These are phyloP conservation scores for Canavalia gladiata DNA, from an alignment of 306 rosid species.

Conservation along the genomic window DNA sequence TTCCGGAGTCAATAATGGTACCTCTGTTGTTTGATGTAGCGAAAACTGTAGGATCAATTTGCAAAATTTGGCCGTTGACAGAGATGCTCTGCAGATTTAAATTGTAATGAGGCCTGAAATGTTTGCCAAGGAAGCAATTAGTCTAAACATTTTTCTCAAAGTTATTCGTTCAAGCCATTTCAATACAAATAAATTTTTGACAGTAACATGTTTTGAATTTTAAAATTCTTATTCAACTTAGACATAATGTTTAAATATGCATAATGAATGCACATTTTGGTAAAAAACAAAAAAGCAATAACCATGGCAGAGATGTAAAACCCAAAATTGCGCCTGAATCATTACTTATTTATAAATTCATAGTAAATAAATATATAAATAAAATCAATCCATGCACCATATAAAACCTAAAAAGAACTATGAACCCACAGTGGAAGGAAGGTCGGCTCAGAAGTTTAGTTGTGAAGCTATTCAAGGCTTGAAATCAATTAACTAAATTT, in stretches of 20 bases:
- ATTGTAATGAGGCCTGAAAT: conserved; percentile 91
- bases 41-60: conserved; percentile 69
- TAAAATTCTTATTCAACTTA: neutral
- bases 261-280: neutral
- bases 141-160: conserved; percentile 9
- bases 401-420: neutral
- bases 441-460: neutral
- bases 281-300: neutral
- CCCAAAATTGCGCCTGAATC: neutral
- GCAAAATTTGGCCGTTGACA: conserved; percentile 70
- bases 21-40: conserved; percentile 77
- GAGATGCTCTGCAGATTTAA: conserved; percentile 86
- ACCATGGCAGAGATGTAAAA: neutral
- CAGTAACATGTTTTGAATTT: neutral
- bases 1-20: conserved; percentile 91
- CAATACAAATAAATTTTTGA: neutral
- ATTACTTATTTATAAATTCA: neutral
- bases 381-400: neutral
- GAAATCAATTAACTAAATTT: neutral
- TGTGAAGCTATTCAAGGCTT: conserved; percentile 8
- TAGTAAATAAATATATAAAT: neutral
- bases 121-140: conserved; percentile 41
- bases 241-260: neutral
- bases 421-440: neutral
- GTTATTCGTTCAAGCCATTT: conserved; percentile 16